Evolutionary conservation across 148 eudicot genomes (phyloP).

Genomic region (Talinum fruticosum): DNA sequence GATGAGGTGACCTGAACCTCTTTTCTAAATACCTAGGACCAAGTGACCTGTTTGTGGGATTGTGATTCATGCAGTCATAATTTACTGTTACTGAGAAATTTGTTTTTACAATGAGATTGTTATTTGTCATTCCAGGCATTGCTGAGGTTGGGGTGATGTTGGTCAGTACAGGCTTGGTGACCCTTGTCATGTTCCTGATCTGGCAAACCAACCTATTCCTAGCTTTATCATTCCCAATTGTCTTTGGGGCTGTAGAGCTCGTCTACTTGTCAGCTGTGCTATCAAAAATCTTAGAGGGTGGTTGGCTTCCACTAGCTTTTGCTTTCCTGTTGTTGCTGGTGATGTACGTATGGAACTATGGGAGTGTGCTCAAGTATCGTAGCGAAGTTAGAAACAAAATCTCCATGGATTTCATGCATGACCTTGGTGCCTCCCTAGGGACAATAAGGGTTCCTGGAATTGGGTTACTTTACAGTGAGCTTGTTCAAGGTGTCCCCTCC

Average conservation of each 20-base stretch:
- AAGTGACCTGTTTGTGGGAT: background rate
- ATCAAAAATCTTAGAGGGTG: conserved; percentile 77
- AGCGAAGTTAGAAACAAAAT: conserved; percentile 77
- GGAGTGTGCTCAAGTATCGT: conserved; percentile 80
- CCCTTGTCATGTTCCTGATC: conserved; percentile 89
- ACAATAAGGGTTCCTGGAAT: conserved; percentile 78
- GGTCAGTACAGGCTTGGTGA: conserved; percentile 81
- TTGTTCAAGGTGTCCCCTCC: conserved; percentile 87
- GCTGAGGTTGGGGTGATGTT: conserved; percentile 98
- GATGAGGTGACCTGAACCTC: background rate
- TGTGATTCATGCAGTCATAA: no score
- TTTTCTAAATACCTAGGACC: background rate
- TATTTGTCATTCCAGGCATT: conserved; percentile 52
- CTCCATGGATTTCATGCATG: conserved; percentile 72
- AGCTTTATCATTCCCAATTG: conserved; percentile 64
- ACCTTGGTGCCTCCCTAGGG: conserved; percentile 81
- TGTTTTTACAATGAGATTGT: background rate
- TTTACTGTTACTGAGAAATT: background rate
- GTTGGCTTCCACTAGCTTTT: conserved; percentile 90
- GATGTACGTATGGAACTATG: conserved; percentile 95
- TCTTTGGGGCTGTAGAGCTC: conserved; percentile 72
- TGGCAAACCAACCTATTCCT: conserved; percentile 85
- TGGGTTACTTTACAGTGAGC: conserved; percentile 78
- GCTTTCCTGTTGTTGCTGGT: conserved; percentile 64
- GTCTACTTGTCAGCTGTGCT: conserved; percentile 77